Evolutionary conservation across 2,329 filamentous ascomycete species (phyloP).

Genomic region (Colletotrichum zoysiae): DNA sequence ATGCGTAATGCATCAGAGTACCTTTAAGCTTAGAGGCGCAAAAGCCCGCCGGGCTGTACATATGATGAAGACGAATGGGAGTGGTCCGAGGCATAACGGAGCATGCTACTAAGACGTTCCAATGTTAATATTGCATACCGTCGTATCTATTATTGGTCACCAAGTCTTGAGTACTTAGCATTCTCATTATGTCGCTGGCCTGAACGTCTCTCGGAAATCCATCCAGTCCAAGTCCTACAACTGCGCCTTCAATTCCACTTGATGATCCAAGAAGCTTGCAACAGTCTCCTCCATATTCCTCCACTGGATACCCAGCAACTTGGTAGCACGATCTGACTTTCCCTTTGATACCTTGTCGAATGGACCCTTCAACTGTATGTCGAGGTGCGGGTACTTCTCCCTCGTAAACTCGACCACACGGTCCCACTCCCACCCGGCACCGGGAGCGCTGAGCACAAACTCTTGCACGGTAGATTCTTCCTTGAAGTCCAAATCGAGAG

Average conservation of each 20-base stretch:
- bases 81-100: too few relatives aligned
- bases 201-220: background rate
- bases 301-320: background rate
- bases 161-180: too few relatives aligned
- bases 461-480: background rate
- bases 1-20: background rate
- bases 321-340: background rate
- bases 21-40: background rate
- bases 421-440: background rate
- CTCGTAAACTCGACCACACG: background rate
- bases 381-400: background rate
- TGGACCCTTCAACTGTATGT: background rate
- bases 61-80: too few relatives aligned
- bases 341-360: background rate
- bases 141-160: too few relatives aligned
- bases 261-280: background rate
- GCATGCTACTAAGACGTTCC: too few relatives aligned
- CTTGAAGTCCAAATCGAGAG: background rate
- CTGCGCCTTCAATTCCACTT: background rate
- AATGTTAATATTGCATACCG: too few relatives aligned
- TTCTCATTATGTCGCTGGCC: too few relatives aligned
- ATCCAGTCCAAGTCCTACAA: background rate
- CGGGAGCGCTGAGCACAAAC: conserved; percentile 1
- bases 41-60: too few relatives aligned
- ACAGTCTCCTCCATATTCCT: background rate